phyloP scores from a whole-genome alignment of 1,139 yeast species.

The Candida anutae region DNA sequence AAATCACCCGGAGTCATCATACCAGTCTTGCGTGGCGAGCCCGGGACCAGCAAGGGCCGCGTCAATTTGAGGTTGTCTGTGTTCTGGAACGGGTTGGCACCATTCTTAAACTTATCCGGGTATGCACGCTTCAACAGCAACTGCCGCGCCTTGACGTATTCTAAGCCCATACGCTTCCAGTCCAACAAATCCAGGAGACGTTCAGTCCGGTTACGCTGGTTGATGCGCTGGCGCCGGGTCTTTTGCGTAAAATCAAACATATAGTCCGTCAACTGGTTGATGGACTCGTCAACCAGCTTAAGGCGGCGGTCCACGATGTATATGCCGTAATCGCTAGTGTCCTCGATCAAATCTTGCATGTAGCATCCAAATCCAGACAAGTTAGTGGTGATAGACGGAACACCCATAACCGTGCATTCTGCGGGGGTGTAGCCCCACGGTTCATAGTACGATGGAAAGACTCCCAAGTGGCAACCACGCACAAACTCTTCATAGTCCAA shows the following conservation, averaged over 20 bases:
- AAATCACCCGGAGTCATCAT: constrained; percentile 96
- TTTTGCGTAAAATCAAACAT: constrained; percentile 86
- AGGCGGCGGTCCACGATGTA: constrained; percentile 93
- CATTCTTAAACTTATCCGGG: constrained; percentile 70
- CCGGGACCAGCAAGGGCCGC: constrained; percentile 91
- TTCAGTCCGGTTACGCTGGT: constrained; percentile 96
- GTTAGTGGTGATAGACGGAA: constrained; percentile 96
- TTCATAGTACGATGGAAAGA: constrained; percentile 96
- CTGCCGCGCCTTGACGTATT: constrained; percentile 91
- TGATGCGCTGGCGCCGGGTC: constrained; percentile 94
- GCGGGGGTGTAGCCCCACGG: constrained; percentile 99
- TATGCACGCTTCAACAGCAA: constrained; percentile 89
- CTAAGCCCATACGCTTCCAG: constrained; percentile 98
- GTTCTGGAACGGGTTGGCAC: constrained; percentile 55
- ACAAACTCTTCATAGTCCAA: constrained; percentile 96
- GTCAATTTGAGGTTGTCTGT: constrained; percentile 61
- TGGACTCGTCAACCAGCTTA: constrained; percentile 90
- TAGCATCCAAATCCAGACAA: constrained; percentile 96
- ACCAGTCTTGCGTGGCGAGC: constrained; percentile 72
- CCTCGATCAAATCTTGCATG: constrained; percentile 96
- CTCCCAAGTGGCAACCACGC: constrained; percentile 96
- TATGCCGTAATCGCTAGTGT: constrained; percentile 92
- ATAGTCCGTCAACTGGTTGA: constrained; percentile 80
- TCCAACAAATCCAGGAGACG: constrained; percentile 86
- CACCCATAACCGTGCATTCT: constrained; percentile 99